A percentile compares a stretch with the other conserved stretches of the same genome.
These are phyloP conservation scores for Rubia yunnanensis DNA, from an alignment of 257 asterid species.

Conservation along the genomic window DNA sequence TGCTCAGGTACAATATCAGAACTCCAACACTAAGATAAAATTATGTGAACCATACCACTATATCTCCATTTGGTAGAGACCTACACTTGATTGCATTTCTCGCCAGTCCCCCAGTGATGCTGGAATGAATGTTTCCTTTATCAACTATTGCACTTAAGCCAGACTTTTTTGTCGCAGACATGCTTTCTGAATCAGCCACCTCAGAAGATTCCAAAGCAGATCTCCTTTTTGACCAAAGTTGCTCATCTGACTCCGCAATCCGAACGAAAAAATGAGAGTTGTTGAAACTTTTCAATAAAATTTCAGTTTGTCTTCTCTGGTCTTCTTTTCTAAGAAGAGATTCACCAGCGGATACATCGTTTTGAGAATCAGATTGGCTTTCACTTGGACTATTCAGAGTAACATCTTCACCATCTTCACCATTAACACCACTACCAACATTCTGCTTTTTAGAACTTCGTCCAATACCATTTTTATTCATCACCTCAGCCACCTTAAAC, in stretches of 20 bases:
- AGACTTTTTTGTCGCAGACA: constrained; percentile 25
- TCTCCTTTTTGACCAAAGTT: constrained; percentile 81
- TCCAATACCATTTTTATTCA: constrained; percentile 67
- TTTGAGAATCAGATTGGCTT: constrained; percentile 29
- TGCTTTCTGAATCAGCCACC: constrained; percentile 32
- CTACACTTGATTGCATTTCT: constrained; percentile 80
- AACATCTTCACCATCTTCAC: constrained; percentile 32
- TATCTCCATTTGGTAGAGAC: constrained; percentile 84
- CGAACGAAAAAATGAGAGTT: constrained; percentile 87
- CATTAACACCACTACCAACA: constrained; percentile 35
- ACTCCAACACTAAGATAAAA: constrained; percentile 11
- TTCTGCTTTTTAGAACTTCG: constrained; percentile 40
- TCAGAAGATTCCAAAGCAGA: constrained; percentile 25
- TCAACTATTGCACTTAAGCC: constrained; percentile 56
- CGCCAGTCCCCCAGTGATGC: constrained; percentile 84
- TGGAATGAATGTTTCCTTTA: constrained; percentile 70
- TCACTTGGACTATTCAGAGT: constrained; percentile 29
- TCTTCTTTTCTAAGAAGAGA: constrained; percentile 86
- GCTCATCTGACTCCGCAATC: constrained; percentile 68
- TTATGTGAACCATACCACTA: constrained; percentile 71
- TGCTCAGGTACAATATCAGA: constrained; percentile 1
- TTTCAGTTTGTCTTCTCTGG: constrained; percentile 68
- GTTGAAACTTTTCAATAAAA: constrained; percentile 54
- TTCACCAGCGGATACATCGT: constrained; percentile 57
- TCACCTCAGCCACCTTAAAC: constrained; percentile 87